Evolutionary conservation across 2,329 filamentous ascomycete species (phyloP).

Genomic region (Calonectria honghensis): DNA sequence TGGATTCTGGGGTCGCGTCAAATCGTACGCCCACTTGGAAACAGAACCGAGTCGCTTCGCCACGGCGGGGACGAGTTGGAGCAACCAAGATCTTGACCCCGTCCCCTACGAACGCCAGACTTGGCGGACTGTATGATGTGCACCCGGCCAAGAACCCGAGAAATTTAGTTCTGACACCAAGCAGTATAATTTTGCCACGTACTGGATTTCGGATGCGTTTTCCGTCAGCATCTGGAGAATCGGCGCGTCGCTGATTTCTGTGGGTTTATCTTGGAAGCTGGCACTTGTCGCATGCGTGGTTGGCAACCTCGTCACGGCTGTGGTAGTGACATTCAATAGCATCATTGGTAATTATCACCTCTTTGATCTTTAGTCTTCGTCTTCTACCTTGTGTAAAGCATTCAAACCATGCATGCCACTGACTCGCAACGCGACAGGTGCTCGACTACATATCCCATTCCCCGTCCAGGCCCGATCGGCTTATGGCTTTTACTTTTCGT

Average conservation of each 20-base stretch:
- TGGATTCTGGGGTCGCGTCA: not conserved
- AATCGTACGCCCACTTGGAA: not conserved
- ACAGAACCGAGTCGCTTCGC: constrained; percentile 9
- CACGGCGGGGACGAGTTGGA: not conserved
- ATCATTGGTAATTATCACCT: not conserved
- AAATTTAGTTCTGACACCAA: not conserved
- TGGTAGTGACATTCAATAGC: constrained; percentile 1
- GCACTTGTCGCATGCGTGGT: constrained; percentile 1
- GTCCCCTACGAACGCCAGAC: not conserved
- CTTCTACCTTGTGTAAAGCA: not conserved
- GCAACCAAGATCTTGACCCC: constrained; percentile 10
- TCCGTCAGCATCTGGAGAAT: constrained; percentile 20
- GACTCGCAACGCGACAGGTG: not conserved
- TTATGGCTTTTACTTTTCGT: constrained; percentile 13
- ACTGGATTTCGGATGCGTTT: constrained; percentile 12
- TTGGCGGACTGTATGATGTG: not conserved
- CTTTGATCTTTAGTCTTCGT: not conserved
- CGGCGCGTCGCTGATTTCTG: constrained; percentile 10
- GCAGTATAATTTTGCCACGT: constrained; percentile 5
- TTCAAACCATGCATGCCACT: too few relatives aligned
- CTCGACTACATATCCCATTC: not conserved
- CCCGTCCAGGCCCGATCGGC: constrained; percentile 1
- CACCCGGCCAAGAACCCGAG: not conserved
- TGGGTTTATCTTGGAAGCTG: constrained; percentile 13
- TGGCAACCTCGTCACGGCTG: not conserved